These are phyloP conservation scores for Colletotrichum sp. DNA, from an alignment of 2,329 filamentous ascomycete species.

Conservation along the genomic window DNA sequence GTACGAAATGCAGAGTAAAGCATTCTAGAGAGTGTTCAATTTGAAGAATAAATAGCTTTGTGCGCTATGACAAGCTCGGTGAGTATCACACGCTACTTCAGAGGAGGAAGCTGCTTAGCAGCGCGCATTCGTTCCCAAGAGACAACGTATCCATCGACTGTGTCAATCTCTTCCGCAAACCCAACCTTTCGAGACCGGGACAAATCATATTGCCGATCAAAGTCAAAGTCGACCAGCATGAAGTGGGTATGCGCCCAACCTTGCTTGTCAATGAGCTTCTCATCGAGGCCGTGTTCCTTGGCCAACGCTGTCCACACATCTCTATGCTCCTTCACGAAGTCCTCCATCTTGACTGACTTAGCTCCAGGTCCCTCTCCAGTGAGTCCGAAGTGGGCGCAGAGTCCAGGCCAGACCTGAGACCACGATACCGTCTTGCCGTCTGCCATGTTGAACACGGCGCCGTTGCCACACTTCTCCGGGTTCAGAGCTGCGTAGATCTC, in stretches of 20 bases:
- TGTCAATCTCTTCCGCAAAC: conserved; percentile 20
- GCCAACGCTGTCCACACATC: conserved; percentile 13
- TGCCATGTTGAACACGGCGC: conserved; percentile 20
- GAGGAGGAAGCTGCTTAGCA: conserved; percentile 17
- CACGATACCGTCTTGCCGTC: conserved; percentile 16
- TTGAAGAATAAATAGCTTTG: not conserved
- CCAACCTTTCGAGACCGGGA: conserved; percentile 12
- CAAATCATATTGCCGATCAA: conserved; percentile 24
- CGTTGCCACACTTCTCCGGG: conserved; percentile 8
- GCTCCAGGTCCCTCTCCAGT: not conserved
- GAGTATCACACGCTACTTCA: not conserved
- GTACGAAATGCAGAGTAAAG: not conserved
- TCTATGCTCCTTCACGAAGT: conserved; percentile 15
- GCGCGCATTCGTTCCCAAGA: conserved; percentile 20
- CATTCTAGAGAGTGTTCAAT: not conserved
- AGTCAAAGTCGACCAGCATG: conserved; percentile 23
- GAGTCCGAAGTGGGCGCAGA: conserved; percentile 21
- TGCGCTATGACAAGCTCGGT: accelerated
- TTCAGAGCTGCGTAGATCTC: conserved; percentile 22
- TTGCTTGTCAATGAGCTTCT: not conserved
- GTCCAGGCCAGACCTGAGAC: conserved; percentile 20
- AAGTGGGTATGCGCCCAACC: conserved; percentile 8
- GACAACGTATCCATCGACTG: conserved; percentile 7
- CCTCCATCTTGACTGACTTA: not conserved
- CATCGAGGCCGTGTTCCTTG: not conserved